Evolutionary conservation across 164 flowering plant genomes (phyloP).

Genomic region (Warburgia ugandensis): DNA sequence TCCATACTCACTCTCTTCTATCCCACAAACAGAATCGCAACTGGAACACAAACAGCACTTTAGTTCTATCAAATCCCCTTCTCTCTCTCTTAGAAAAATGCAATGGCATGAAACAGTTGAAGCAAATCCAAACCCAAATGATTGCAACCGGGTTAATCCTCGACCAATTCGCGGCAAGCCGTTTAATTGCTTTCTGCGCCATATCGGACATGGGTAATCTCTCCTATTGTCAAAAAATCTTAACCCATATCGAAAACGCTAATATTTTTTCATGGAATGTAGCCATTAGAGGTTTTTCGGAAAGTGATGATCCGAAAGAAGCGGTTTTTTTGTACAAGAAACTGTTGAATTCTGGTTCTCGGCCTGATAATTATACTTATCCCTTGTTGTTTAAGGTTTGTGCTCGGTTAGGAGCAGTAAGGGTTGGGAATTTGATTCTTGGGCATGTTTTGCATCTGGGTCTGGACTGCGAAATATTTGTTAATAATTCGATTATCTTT

Average conservation of each 20-base stretch:
- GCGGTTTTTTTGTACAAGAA: slow-evolving; percentile 39
- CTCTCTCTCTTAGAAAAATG: slow-evolving; percentile 44
- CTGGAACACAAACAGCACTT: slow-evolving; percentile 18
- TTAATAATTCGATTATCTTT: slow-evolving; percentile 37
- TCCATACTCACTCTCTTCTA: slow-evolving; percentile 19
- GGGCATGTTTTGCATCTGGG: slow-evolving; percentile 49
- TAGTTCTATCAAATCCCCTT: slow-evolving; percentile 28
- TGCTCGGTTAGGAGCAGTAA: slow-evolving; percentile 15
- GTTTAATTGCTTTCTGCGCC: slow-evolving; percentile 49
- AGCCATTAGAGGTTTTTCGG: slow-evolving; percentile 35
- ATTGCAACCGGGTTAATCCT: slow-evolving; percentile 27
- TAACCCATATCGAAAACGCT: slow-evolving; percentile 24
- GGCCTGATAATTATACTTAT: slow-evolving; percentile 51
- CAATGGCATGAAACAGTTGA: slow-evolving; percentile 40
- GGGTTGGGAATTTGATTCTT: slow-evolving; percentile 29
- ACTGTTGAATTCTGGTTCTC: slow-evolving; percentile 28
- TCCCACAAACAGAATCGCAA: slow-evolving; percentile 24
- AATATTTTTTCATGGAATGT: slow-evolving; percentile 46
- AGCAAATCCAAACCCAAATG: slow-evolving; percentile 61
- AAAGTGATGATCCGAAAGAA: slow-evolving; percentile 22
- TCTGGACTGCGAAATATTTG: slow-evolving; percentile 34
- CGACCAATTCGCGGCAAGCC: slow-evolving; percentile 43
- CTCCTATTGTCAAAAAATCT: slow-evolving; percentile 23
- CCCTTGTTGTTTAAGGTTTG: slow-evolving; percentile 53
- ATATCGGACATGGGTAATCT: slow-evolving; percentile 26